Conservation (phyloP, 2,329 filamentous ascomycete species). For the Zalaria obscura region DNA sequence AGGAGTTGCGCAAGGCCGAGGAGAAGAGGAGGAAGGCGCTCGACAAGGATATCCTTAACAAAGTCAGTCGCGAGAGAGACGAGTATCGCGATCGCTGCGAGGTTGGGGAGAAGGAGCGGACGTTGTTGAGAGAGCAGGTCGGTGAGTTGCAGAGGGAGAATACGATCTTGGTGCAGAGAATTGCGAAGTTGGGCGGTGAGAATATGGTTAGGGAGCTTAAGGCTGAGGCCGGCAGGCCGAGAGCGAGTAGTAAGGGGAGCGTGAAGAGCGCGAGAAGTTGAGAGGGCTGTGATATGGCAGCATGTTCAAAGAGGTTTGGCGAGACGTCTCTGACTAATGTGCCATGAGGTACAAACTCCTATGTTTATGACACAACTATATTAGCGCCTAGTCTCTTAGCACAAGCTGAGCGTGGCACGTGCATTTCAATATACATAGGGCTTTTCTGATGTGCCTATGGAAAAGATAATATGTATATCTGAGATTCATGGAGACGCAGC, state of each 20-base stretch:
- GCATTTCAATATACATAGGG: too few species aligned
- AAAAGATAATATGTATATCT: too few species aligned
- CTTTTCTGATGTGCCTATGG: too few species aligned
- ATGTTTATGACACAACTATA: too few species aligned
- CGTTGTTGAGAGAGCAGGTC: constrained; percentile 35
- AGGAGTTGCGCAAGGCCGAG: constrained; percentile 26
- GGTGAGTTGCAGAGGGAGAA: constrained; percentile 44
- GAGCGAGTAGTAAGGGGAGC: constrained; percentile 2
- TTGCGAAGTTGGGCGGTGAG: constrained; percentile 24
- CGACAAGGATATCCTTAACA: constrained; percentile 32
- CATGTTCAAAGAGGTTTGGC: too few species aligned
- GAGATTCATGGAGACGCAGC: too few species aligned
- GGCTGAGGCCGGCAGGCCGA: constrained; percentile 5
- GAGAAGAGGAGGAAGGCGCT: constrained; percentile 30
- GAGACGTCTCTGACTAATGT: too few species aligned
- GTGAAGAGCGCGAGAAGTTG: too few species aligned
- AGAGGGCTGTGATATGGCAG: too few species aligned
- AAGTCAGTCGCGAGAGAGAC: constrained; percentile 33
- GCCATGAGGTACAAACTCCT: too few species aligned
- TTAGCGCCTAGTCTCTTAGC: too few species aligned
- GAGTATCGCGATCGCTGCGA: constrained; percentile 31
- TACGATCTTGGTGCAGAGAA: constrained; percentile 30
- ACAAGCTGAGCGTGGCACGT: too few species aligned
- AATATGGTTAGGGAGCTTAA: constrained; percentile 11
- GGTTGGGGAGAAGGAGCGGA: constrained; percentile 33